Evolutionary conservation across 331 rosid genomes (phyloP), one percentile per base, ranked within the genome.

Genomic region (Malus hybrid): DNA sequence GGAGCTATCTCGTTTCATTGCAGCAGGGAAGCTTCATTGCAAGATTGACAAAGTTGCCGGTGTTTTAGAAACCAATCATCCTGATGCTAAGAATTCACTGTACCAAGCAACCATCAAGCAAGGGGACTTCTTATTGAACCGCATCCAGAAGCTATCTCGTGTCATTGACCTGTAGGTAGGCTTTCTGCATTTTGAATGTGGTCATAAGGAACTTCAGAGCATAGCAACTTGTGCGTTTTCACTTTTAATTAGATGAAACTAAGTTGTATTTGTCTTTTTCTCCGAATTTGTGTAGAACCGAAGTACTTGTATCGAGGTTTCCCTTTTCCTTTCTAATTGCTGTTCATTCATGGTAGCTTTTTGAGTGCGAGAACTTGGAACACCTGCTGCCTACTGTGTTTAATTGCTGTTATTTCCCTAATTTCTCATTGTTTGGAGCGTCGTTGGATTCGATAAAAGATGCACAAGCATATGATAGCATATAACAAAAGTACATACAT

Each of bases 51-150:
- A 92, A 82, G 99, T 95, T 71, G 97, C 93, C 0, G 97, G 97
- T 3, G 97, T 95, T 69, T 88, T 95, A 22, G 99, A 95, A 77
- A 92, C 97, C 5, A 90, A 90, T 66, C 93, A 97, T 10, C 99
- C 97, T 0, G 97, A 92, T 85, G 91, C 99, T 5, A 95, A 95
- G 85, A 95, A 90, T 75, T 97, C 97, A 39, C 93, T 95, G 52
- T 95, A 95, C 84, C 99, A 95, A 75, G 92, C 99, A 70, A 95
- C 97, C 24, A 95, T 95, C 77, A 92, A 90, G 88, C 99, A 92
- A 82, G 97, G 99, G 16, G 99, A 95, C 82, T 92, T 95, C 90
- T 77, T 95, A 12, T 79, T 92, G 79, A 95, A 95, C 82, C 85
- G 98, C 79, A 90, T 95, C 77, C 97, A 95, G 86, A 95, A 95